These are phyloP conservation scores for Triangularia setosa DNA, from an alignment of 2,329 filamentous ascomycete genomes.

Conservation along the genomic window DNA sequence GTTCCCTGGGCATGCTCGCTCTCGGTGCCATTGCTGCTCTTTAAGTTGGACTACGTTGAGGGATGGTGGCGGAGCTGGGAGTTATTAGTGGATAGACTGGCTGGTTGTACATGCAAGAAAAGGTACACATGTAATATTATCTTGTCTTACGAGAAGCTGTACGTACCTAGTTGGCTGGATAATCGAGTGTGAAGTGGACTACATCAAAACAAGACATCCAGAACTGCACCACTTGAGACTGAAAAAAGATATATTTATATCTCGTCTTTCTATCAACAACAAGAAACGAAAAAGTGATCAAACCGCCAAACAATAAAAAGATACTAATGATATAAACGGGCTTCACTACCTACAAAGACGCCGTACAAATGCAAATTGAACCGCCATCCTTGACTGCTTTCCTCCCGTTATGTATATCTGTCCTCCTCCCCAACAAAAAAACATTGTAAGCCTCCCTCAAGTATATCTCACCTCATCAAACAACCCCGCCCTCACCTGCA, in stretches of 20 bases:
- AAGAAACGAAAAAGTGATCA: not conserved
- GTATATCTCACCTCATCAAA: slow-evolving; percentile 72
- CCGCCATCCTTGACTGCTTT: not conserved
- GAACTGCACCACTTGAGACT: not conserved
- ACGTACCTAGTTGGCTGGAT: not conserved
- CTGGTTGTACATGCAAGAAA: not conserved
- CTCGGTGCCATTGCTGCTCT: slow-evolving; percentile 24
- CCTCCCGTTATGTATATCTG: not conserved
- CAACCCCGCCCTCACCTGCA: slow-evolving; percentile 69
- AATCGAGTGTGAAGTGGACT: not conserved
- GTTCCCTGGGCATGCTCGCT: slow-evolving; percentile 21
- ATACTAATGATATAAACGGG: not conserved
- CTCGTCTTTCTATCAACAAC: not conserved
- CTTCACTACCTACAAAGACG: not conserved
- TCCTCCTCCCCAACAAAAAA: not conserved
- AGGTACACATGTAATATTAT: not conserved
- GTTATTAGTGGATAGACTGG: too few relatives aligned
- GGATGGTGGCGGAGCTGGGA: not conserved
- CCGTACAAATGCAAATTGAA: slow-evolving; percentile 1
- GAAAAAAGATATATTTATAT: not conserved
- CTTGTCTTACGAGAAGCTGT: not conserved
- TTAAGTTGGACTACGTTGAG: slow-evolving; percentile 3
- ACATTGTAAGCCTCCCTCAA: slow-evolving; percentile 22
- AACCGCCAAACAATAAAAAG: not conserved
- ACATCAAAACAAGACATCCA: not conserved